Evolutionary conservation across 768 basidiomycete genomes (phyloP).

Genomic region (Lactarius sp.): DNA sequence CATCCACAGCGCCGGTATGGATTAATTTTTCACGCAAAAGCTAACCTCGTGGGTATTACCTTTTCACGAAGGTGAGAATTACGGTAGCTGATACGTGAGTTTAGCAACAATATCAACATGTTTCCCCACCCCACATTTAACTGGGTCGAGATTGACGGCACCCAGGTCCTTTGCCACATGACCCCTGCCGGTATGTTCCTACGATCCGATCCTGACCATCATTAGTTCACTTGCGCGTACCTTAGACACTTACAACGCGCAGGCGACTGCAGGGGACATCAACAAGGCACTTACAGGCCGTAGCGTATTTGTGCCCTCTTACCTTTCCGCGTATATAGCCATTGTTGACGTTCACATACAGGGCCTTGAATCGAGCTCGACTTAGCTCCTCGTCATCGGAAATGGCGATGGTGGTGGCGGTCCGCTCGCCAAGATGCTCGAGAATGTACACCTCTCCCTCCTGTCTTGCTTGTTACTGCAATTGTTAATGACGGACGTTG

Average conservation of each 20-base stretch:
- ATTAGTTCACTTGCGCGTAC: not conserved
- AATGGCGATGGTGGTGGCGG: slow-evolving; percentile 96
- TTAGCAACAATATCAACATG: too few species aligned
- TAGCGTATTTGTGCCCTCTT: slow-evolving; percentile 50
- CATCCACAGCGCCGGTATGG: too few species aligned
- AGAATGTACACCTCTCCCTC: slow-evolving; percentile 55
- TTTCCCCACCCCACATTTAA: too few species aligned
- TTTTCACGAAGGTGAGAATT: too few species aligned
- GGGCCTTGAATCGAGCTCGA: slow-evolving; percentile 77
- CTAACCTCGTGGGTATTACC: too few species aligned
- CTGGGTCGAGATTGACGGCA: too few species aligned
- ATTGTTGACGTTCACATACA: slow-evolving; percentile 29
- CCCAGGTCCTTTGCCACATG: slow-evolving; percentile 96
- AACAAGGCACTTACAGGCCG: slow-evolving; percentile 92
- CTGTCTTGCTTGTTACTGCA: not conserved
- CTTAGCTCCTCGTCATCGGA: slow-evolving; percentile 85
- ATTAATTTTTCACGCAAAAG: too few species aligned
- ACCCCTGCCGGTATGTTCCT: slow-evolving; percentile 67
- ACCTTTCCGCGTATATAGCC: not conserved
- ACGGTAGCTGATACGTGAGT: too few species aligned
- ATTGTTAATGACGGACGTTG: not conserved
- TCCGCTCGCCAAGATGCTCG: slow-evolving; percentile 85
- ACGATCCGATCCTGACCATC: not conserved
- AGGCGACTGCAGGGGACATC: slow-evolving; percentile 85
- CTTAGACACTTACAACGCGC: slow-evolving; percentile 84